Conservation (phyloP, 306 rosid species). For the Rubus idaeus region DNA sequence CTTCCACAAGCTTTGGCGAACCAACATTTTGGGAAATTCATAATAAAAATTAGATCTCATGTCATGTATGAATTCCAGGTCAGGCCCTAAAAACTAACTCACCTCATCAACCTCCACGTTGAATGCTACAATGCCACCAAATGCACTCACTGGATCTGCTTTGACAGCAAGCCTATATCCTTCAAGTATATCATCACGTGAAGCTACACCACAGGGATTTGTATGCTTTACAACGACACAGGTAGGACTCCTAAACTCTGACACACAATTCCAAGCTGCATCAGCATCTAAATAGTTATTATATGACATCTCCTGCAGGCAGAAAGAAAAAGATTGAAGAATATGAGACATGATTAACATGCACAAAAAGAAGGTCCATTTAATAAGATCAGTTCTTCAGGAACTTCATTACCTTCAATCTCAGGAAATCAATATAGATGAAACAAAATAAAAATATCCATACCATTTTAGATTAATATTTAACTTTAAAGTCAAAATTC, state of each 20-base stretch:
- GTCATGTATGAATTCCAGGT: not conserved
- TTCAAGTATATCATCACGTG: constrained; percentile 85
- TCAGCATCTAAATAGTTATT: constrained; percentile 94
- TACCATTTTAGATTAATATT: too few species aligned
- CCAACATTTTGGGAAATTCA: not conserved
- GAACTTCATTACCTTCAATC: not conserved
- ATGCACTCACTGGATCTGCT: constrained; percentile 96
- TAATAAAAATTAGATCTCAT: not conserved
- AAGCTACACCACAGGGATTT: constrained; percentile 95
- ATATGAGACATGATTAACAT: not conserved
- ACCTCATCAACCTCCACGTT: constrained; percentile 91
- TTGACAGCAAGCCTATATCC: constrained; percentile 89
- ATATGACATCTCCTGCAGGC: constrained; percentile 85
- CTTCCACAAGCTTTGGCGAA: constrained; percentile 3
- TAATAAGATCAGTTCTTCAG: not conserved
- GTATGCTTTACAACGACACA: constrained; percentile 94
- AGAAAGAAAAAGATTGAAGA: constrained; percentile 11
- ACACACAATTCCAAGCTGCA: constrained; percentile 96
- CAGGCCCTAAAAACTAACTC: constrained; percentile 13
- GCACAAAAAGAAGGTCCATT: not conserved
- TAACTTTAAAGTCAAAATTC: too few species aligned
- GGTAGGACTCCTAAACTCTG: constrained; percentile 72
- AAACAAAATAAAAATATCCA: too few species aligned
- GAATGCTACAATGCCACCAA: constrained; percentile 96
- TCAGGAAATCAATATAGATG: too few species aligned